Percentiles rank a stretch among this genome's conserved stretches.
These are phyloP conservation scores for Aphanocladium album DNA, from an alignment of 2,329 filamentous ascomycete species.

Conservation along the genomic window DNA sequence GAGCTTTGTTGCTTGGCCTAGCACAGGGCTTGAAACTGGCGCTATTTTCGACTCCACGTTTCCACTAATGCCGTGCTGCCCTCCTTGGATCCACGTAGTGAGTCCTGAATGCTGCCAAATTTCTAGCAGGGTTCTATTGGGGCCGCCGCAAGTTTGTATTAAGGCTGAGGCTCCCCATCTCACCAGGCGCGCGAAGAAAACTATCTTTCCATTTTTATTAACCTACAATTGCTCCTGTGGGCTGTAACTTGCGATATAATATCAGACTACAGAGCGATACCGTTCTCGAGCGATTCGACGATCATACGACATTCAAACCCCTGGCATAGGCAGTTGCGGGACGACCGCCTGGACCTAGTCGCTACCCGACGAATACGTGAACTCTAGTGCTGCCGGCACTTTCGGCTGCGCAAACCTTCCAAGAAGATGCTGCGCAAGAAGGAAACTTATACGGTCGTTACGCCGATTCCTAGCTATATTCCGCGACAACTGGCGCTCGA, in stretches of 20 bases:
- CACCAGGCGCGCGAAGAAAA: background rate
- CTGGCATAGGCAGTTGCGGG: background rate
- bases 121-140: background rate
- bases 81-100: background rate
- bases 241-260: background rate
- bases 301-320: background rate
- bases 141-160: background rate
- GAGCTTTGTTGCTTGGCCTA: background rate
- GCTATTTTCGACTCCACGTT: background rate
- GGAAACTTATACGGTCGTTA: constrained; percentile 62
- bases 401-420: background rate
- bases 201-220: background rate
- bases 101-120: background rate
- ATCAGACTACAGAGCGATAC: background rate
- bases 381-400: background rate
- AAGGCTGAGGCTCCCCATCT: constrained; percentile 4
- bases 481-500: constrained; percentile 68
- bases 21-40: background rate
- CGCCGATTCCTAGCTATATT: constrained; percentile 64
- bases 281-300: background rate
- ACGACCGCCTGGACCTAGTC: background rate
- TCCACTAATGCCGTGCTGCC: background rate
- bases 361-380: constrained; percentile 1
- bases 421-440: constrained; percentile 55
- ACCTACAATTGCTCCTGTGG: background rate